phyloP scores from a whole-genome alignment of 164 flowering plant species.

The Cinnamomum chago region DNA sequence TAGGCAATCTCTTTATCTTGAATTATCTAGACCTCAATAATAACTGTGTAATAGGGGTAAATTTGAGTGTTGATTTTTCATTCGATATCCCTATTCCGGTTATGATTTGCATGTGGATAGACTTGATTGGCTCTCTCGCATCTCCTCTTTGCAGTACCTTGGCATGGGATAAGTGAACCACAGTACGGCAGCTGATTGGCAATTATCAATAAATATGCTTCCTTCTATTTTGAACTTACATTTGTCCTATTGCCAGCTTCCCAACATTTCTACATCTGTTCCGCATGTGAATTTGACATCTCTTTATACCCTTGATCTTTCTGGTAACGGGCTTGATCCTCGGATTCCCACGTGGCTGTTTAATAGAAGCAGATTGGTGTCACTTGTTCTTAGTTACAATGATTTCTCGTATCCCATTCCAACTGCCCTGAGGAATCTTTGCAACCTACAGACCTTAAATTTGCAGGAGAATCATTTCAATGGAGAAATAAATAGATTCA shows the following conservation, averaged over 20 bases:
- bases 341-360: background rate
- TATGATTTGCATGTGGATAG: background rate
- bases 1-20: constrained; percentile 14
- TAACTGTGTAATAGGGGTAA: background rate
- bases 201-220: background rate
- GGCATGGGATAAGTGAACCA: background rate
- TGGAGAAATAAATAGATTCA: too few species aligned
- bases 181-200: background rate
- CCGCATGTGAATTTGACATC: background rate
- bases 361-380: background rate
- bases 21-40: constrained; percentile 2
- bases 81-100: too few species aligned
- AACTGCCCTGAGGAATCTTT: background rate
- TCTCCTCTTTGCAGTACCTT: background rate
- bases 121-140: constrained; percentile 8
- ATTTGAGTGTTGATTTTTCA: background rate
- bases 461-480: background rate
- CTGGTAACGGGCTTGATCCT: background rate
- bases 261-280: background rate
- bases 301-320: constrained; percentile 1
- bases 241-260: background rate
- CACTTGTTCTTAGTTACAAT: background rate
- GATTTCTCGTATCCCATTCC: background rate
- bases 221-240: background rate
- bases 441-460: background rate